Percentiles rank a stretch among this genome's conserved stretches.
Conservation (phyloP, 192 early-diverging fungal genomes). For the Backusella liffmaniae region DNA sequence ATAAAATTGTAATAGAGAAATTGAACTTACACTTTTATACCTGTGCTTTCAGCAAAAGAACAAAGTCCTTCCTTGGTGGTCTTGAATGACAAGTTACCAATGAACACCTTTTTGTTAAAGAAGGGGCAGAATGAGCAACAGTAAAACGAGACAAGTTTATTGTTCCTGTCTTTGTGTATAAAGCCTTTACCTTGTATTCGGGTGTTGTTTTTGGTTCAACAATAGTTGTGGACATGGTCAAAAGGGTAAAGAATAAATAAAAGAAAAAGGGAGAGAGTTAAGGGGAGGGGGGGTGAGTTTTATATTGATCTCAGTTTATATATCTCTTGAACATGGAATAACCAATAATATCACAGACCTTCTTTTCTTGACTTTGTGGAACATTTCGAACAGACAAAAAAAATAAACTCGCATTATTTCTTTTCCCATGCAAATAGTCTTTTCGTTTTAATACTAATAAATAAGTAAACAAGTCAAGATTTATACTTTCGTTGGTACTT, state of each 20-base stretch:
- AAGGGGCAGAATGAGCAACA: neutral
- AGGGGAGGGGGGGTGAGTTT: neutral
- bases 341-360: slow-evolving; percentile 3
- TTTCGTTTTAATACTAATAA: neutral
- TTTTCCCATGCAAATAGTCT: neutral
- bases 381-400: neutral
- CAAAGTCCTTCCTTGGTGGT: slow-evolving; percentile 79
- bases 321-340: neutral
- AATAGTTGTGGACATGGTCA: neutral
- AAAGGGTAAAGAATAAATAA: neutral
- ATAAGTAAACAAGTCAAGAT: no score
- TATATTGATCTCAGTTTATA: slow-evolving; percentile 8
- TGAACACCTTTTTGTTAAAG: slow-evolving; percentile 72
- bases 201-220: neutral
- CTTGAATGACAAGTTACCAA: slow-evolving; percentile 91
- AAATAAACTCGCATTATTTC: neutral
- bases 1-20: neutral
- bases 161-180: neutral
- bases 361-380: neutral
- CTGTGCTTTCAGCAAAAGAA: slow-evolving; percentile 64
- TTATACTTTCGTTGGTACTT: no score
- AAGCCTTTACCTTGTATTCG: neutral
- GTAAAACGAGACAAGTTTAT: neutral
- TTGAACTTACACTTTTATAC: slow-evolving; percentile 73
- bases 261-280: neutral